Evolutionary conservation across 2,329 filamentous ascomycete species (phyloP).

Genomic region (Beauveria sp.): DNA sequence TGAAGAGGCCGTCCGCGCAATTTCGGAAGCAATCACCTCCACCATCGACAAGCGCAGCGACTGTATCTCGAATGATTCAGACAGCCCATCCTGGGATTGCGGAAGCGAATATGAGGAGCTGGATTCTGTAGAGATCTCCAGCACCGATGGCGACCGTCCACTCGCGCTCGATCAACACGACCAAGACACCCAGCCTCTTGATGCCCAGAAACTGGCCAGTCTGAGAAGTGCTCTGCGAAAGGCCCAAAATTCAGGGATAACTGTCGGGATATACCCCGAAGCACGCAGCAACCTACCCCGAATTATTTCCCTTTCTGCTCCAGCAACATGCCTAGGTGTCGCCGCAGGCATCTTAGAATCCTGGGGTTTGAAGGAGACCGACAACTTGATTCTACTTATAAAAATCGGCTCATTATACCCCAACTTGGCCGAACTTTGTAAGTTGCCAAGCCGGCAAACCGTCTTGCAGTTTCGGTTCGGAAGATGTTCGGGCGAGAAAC

Average conservation of each 20-base stretch:
- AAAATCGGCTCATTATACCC: conserved; percentile 56
- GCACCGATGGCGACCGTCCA: conserved; percentile 22
- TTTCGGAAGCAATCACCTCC: conserved; percentile 23
- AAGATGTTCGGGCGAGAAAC: conserved; percentile 65
- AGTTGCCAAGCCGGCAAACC: conserved; percentile 28
- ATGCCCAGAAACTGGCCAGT: conserved; percentile 34
- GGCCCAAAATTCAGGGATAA: conserved; percentile 60
- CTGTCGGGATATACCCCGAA: conserved; percentile 51
- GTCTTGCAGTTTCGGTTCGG: conserved; percentile 55
- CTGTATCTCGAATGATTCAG: conserved; percentile 15
- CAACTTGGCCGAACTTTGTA: conserved; percentile 45
- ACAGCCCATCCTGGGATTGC: background rate
- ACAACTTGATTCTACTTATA: conserved; percentile 70
- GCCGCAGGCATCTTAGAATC: conserved; percentile 68
- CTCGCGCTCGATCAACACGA: conserved; percentile 14
- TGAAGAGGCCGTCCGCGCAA: background rate
- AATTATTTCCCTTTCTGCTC: conserved; percentile 60
- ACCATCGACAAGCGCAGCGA: conserved; percentile 28
- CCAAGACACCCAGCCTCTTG: conserved; percentile 19
- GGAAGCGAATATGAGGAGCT: conserved; percentile 21
- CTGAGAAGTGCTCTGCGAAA: conserved; percentile 34
- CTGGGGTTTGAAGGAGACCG: conserved; percentile 60
- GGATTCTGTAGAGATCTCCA: conserved; percentile 27
- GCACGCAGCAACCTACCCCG: conserved; percentile 32
- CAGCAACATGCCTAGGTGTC: conserved; percentile 61